phyloP scores from a whole-genome alignment of 768 basidiomycete genomes.

The Auricularia cornea region DNA sequence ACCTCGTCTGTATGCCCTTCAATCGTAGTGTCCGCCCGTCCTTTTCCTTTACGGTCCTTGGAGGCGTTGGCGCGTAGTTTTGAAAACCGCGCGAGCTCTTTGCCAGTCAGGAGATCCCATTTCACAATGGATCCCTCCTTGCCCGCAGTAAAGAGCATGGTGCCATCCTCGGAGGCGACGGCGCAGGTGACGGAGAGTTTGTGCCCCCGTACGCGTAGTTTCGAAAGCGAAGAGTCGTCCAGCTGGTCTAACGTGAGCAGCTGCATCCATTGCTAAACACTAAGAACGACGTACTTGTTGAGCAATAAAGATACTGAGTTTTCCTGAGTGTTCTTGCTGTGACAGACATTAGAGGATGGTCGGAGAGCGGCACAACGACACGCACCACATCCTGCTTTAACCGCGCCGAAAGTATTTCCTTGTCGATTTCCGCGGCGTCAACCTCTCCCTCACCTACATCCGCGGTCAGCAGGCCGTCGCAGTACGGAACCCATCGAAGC shows the following conservation, averaged over 20 bases:
- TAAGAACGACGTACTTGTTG: slow-evolving; percentile 43
- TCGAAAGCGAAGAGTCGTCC: slow-evolving; percentile 29
- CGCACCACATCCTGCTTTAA: slow-evolving; percentile 80
- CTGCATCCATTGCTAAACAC: not conserved
- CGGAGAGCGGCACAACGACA: slow-evolving; percentile 6
- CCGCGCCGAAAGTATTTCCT: slow-evolving; percentile 81
- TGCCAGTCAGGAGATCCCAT: slow-evolving; percentile 66
- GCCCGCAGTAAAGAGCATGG: slow-evolving; percentile 75
- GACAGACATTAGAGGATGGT: not conserved
- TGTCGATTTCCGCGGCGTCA: slow-evolving; percentile 93
- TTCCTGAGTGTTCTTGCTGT: slow-evolving; percentile 73
- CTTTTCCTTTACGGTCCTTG: slow-evolving; percentile 51
- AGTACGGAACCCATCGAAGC: not conserved
- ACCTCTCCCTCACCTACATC: slow-evolving; percentile 78
- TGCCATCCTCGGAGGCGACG: slow-evolving; percentile 61
- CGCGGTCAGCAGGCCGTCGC: not conserved
- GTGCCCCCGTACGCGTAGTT: slow-evolving; percentile 63
- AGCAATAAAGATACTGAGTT: slow-evolving; percentile 73
- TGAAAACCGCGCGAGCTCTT: slow-evolving; percentile 47
- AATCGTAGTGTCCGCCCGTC: slow-evolving; percentile 31
- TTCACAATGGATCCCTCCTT: slow-evolving; percentile 89
- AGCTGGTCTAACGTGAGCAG: not conserved
- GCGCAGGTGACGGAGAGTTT: slow-evolving; percentile 76
- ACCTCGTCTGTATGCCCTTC: slow-evolving; percentile 86
- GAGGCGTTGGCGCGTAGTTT: slow-evolving; percentile 40